phyloP scores from a whole-genome alignment of 305 asterid genomes.

The Fraxinus xanthoxyloides region DNA sequence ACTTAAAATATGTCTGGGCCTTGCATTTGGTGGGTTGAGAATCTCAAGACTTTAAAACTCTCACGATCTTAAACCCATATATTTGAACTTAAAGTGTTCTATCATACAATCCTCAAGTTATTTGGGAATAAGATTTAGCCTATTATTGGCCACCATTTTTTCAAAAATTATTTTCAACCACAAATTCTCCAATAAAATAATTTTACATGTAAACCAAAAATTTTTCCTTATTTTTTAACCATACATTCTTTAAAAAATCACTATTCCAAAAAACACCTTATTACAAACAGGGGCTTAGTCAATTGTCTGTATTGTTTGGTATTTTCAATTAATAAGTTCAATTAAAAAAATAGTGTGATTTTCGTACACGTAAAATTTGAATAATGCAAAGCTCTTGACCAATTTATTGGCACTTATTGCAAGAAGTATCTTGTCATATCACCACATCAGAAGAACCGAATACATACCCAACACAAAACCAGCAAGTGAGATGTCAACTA shows the following conservation, averaged over 20 bases:
- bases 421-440: not conserved
- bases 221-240: not conserved
- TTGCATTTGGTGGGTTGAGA: not conserved
- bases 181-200: not conserved
- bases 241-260: not conserved
- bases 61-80: not conserved
- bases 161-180: not conserved
- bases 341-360: not conserved
- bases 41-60: not conserved
- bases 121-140: not conserved
- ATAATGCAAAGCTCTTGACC: constrained; percentile 1
- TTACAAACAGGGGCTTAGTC: not conserved
- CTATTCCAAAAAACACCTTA: not conserved
- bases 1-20: not conserved
- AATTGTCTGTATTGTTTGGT: not conserved
- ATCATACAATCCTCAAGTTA: not conserved
- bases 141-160: not conserved
- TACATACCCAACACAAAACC: constrained; percentile 78
- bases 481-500: constrained; percentile 58
- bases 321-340: not conserved
- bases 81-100: not conserved
- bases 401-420: not conserved
- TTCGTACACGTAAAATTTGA: not conserved
- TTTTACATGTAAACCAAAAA: not conserved
- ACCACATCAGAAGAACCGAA: constrained; percentile 13